Base-by-base conservation (phyloP, 139 green algal genomes). In the Yamagishiella unicocca region DNA sequence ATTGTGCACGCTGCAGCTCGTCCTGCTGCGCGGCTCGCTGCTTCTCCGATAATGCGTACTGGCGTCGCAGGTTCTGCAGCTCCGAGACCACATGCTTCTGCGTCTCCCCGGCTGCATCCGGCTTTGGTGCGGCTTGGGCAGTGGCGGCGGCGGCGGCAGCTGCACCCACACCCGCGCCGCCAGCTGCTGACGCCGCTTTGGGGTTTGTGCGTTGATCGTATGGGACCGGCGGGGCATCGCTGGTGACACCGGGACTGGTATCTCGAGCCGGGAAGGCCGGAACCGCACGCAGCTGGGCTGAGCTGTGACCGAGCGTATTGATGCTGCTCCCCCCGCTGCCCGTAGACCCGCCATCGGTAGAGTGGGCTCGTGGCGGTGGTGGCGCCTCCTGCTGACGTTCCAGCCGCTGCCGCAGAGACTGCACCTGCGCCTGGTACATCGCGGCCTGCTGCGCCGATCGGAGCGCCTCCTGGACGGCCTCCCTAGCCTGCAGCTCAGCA, bases 381-480 rank as follows among this genome's bases (percentile, higher is more conserved):
- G 58, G 19, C 17, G 9, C 6, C 22, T 67, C 64, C n/a, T 75
- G 67, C 12, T n/a, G 67, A 10, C 67, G 42, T 10, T 81, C 35
- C n/a, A 37, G 24, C 7, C 24, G 35, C 27, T 84, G 76, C 54
- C 27, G 38, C 40, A 85, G n/a, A 29, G 43, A 17, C 64, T 67
- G 33, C 12, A 66, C 37, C 80, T 76, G 43, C 2, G 64, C 45
- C 42, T 86, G 80, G 64, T 35, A 77, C 21, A 31, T 17, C 31
- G 43, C 10, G 3, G 80, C 80, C 80, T 86, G 80, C 31, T 77
- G 62, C 45, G 64, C 43, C 1, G 80, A 73, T 21, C 43, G 46
- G 1, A 86, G 80, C 21, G 80, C 80, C 66, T 86, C 80, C 43
- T 67, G 43, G 8, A 86, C 43, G 3, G 80, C 80, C 43, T 86